These are phyloP conservation scores for Magnusiomyces suaveolens DNA, from an alignment of 1,139 yeast species.

Conservation along the genomic window DNA sequence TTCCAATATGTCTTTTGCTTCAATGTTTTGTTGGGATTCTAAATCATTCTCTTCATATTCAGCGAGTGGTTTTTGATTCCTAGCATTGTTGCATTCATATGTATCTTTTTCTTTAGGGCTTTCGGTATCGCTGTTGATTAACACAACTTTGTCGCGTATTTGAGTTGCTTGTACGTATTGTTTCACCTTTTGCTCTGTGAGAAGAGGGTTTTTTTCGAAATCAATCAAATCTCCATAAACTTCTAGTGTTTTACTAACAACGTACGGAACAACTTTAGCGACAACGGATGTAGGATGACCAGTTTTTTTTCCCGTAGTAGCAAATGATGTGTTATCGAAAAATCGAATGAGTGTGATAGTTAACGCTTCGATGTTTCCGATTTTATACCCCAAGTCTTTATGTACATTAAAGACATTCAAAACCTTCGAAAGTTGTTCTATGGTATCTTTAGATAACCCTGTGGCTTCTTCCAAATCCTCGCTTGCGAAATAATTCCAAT, in stretches of 20 bases:
- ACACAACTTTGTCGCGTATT: background rate
- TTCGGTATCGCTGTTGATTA: too few species aligned
- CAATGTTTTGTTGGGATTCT: too few species aligned
- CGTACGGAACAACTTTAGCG: background rate
- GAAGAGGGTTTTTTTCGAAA: background rate
- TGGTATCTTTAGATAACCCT: background rate
- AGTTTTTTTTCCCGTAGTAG: background rate
- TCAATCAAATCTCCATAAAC: background rate
- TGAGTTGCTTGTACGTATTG: background rate
- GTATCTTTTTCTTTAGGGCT: background rate
- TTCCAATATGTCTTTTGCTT: too few species aligned
- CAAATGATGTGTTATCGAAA: background rate
- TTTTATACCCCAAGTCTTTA: background rate
- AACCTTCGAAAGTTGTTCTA: background rate
- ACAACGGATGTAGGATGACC: constrained; percentile 1
- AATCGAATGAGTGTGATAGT: background rate
- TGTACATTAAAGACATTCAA: background rate
- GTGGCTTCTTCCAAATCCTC: background rate
- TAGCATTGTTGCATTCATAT: background rate
- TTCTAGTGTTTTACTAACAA: background rate
- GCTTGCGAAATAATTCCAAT: background rate
- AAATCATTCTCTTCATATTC: too few species aligned
- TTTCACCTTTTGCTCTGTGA: background rate
- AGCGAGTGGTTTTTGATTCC: too few species aligned
- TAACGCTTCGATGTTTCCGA: background rate